phyloP scores from a whole-genome alignment of 202 grass and related monocot genomes.

The Brachypodium distachyon region DNA sequence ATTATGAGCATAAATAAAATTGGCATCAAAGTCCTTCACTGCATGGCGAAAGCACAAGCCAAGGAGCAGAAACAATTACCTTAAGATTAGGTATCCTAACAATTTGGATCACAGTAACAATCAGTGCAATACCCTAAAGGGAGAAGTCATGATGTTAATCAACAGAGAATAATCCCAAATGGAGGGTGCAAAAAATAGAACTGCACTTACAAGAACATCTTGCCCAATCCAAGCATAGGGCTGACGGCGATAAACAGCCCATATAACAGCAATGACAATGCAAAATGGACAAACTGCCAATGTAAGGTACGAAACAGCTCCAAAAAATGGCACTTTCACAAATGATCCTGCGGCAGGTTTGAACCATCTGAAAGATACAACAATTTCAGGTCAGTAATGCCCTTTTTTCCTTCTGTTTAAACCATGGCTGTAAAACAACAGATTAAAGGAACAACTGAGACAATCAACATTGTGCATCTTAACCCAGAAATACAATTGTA shows the following conservation, averaged over 20 bases:
- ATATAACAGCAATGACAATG: slow-evolving; percentile 69
- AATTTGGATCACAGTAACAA: slow-evolving; percentile 95
- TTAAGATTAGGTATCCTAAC: slow-evolving; percentile 99
- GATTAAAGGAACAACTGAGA: not conserved
- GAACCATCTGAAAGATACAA: slow-evolving; percentile 77
- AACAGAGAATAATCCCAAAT: slow-evolving; percentile 1
- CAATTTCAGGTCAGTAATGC: not conserved
- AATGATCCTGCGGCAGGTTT: slow-evolving; percentile 73
- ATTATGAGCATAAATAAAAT: slow-evolving; percentile 15
- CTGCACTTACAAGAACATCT: slow-evolving; percentile 87
- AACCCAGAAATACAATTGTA: slow-evolving; percentile 3
- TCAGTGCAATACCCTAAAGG: slow-evolving; percentile 85
- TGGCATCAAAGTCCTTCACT: slow-evolving; percentile 1
- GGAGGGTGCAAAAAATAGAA: not conserved
- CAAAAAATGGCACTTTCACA: slow-evolving; percentile 85
- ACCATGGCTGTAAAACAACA: not conserved
- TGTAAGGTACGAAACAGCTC: slow-evolving; percentile 89
- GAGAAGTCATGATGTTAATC: slow-evolving; percentile 1
- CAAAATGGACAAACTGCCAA: slow-evolving; percentile 82
- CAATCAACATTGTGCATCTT: slow-evolving; percentile 6
- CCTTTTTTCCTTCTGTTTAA: not conserved
- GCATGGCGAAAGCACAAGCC: not conserved
- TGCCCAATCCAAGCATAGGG: slow-evolving; percentile 91
- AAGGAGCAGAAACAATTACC: slow-evolving; percentile 41
- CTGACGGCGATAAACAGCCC: slow-evolving; percentile 61